A percentile compares a stretch with the other conserved stretches of the same genome.
Conservation (phyloP, 1,139 yeast species). For the Suhomyces kunorum region DNA sequence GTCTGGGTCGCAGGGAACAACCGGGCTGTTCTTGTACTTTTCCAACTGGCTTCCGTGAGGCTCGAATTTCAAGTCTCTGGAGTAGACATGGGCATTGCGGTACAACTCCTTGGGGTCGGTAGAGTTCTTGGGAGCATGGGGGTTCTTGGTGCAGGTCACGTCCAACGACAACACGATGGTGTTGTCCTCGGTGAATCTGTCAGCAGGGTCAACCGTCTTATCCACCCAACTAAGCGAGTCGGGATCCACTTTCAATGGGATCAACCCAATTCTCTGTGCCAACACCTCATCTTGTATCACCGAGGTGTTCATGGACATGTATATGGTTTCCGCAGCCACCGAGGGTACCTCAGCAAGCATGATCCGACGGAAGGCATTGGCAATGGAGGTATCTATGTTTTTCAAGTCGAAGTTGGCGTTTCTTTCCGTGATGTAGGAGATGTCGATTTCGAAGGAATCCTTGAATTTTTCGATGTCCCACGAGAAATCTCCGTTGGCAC, state of each 20-base stretch:
- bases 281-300: constrained; percentile 96
- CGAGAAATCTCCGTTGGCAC: constrained; percentile 59
- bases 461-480: constrained; percentile 89
- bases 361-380: constrained; percentile 95
- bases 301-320: constrained; percentile 89
- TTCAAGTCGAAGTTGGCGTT: constrained; percentile 84
- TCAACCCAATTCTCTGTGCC: constrained; percentile 90
- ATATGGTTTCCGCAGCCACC: constrained; percentile 91
- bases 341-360: constrained; percentile 97
- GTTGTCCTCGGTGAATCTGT: constrained; percentile 79
- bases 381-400: constrained; percentile 85
- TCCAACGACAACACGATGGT: constrained; percentile 82
- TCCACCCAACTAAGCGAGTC: constrained; percentile 82
- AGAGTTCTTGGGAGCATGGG: constrained; percentile 75
- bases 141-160: constrained; percentile 81
- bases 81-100: constrained; percentile 82
- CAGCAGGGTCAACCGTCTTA: constrained; percentile 59
- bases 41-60: constrained; percentile 89
- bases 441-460: constrained; percentile 65
- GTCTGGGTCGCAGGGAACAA: constrained; percentile 81
- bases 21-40: constrained; percentile 65
- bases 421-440: constrained; percentile 64
- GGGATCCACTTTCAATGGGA: constrained; percentile 92
- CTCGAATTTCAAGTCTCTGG: constrained; percentile 83
- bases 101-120: constrained; percentile 84